These are phyloP conservation scores for Pezizomycotina sp. DNA, from an alignment of 2,329 filamentous ascomycete species.

Conservation along the genomic window DNA sequence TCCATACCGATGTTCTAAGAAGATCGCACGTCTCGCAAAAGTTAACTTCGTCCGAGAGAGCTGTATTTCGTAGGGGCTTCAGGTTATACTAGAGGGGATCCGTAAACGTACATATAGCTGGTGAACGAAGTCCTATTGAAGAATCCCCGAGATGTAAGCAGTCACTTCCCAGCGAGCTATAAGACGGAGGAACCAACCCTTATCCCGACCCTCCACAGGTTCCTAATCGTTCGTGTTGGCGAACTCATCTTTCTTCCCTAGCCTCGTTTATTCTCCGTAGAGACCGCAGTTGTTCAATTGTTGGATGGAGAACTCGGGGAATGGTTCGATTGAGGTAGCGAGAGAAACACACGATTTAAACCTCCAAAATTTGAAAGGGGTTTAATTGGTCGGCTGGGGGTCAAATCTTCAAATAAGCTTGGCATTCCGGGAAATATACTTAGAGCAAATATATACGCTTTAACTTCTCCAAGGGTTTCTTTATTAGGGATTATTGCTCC, in stretches of 20 bases:
- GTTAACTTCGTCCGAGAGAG: background rate
- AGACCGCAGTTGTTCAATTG: slow-evolving; percentile 23
- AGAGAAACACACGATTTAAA: no score
- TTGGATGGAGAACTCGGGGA: no score
- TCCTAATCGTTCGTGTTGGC: slow-evolving; percentile 12
- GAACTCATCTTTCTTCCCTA: slow-evolving; percentile 18
- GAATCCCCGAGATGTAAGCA: slow-evolving; percentile 4
- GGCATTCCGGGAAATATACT: no score
- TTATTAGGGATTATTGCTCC: no score
- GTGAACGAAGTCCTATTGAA: slow-evolving; percentile 13
- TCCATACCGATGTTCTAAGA: no score
- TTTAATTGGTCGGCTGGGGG: no score
- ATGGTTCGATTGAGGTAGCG: no score
- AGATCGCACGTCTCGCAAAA: no score
- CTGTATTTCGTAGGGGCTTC: background rate
- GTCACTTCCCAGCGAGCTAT: slow-evolving; percentile 1
- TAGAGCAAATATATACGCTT: no score
- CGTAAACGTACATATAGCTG: slow-evolving; percentile 12
- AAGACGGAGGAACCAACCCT: slow-evolving; percentile 1
- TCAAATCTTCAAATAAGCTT: no score
- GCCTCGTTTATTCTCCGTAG: slow-evolving; percentile 21
- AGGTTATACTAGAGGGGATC: slow-evolving; percentile 1
- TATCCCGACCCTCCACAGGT: slow-evolving; percentile 10
- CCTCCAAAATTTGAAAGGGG: no score
- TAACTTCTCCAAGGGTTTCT: no score